These are phyloP conservation scores for Coemansia sp. DNA, from an alignment of 192 early-diverging fungal genomes.

Conservation along the genomic window DNA sequence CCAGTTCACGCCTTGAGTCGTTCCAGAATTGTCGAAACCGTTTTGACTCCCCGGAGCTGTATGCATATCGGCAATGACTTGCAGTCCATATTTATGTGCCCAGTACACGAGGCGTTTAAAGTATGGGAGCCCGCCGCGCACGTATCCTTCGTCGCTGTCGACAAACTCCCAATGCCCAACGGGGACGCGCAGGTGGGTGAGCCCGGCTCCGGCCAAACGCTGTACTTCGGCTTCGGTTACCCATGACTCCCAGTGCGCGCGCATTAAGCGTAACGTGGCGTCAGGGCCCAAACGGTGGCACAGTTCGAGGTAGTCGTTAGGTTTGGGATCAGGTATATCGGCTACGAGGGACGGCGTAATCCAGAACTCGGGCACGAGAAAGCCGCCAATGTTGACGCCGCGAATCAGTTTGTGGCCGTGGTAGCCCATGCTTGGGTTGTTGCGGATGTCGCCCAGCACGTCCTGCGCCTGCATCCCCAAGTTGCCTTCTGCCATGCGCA, in stretches of 20 bases:
- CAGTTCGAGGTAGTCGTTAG: conserved; percentile 50
- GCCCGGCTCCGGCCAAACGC: conserved; percentile 46
- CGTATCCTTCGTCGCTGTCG: conserved; percentile 54
- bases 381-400: conserved; percentile 62
- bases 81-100: conserved; percentile 55
- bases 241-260: conserved; percentile 59
- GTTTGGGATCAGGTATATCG: conserved; percentile 49
- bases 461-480: conserved; percentile 13
- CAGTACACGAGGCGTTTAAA: conserved; percentile 54
- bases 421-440: conserved; percentile 43
- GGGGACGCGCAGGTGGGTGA: conserved; percentile 61
- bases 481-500: conserved; percentile 13
- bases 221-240: conserved; percentile 57
- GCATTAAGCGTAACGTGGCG: conserved; percentile 32
- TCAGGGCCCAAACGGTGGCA: conserved; percentile 52
- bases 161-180: conserved; percentile 65
- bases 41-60: conserved; percentile 62
- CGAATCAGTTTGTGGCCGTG: conserved; percentile 50
- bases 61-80: conserved; percentile 61
- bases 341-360: conserved; percentile 54
- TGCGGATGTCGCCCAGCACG: conserved; percentile 25
- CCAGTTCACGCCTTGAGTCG: conserved; percentile 51
- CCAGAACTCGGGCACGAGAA: conserved; percentile 62
- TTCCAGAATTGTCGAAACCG: conserved; percentile 60
- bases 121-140: conserved; percentile 48